A percentile compares a stretch with the other conserved stretches of the same genome.
Conservation (phyloP, 192 early-diverging fungal species). For the Backusella liffmaniae region DNA sequence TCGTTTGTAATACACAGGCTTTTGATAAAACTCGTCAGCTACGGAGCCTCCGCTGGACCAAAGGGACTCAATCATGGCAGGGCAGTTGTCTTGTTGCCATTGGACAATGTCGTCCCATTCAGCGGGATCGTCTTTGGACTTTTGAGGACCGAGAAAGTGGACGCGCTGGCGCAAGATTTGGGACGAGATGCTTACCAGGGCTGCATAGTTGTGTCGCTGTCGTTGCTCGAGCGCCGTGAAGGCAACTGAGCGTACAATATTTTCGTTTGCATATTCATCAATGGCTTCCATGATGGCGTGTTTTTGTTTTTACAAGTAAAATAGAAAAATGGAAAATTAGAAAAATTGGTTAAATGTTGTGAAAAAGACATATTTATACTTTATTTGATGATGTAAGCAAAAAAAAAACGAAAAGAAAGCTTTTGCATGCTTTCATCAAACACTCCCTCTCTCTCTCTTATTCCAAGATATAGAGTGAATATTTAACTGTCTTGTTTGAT, state of each 20-base stretch:
- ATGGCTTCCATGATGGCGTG: constrained; percentile 37
- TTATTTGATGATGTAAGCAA: background rate
- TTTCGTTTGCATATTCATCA: constrained; percentile 39
- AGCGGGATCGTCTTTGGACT: background rate
- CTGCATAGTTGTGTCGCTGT: constrained; percentile 24
- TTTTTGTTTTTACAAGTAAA: background rate
- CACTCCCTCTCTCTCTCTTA: too few relatives aligned
- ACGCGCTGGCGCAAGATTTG: constrained; percentile 31
- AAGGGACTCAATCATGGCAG: constrained; percentile 22
- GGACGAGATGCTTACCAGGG: constrained; percentile 29
- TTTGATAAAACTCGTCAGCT: constrained; percentile 16
- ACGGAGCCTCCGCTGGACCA: constrained; percentile 18
- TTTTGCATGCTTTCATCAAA: too few relatives aligned
- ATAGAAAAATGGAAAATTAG: background rate
- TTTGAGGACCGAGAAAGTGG: constrained; percentile 19
- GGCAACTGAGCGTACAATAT: constrained; percentile 35
- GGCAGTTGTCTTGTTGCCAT: constrained; percentile 36
- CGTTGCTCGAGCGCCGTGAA: constrained; percentile 31
- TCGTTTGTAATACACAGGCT: constrained; percentile 30
- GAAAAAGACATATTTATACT: background rate
- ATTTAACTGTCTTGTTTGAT: too few relatives aligned
- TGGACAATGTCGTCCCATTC: constrained; percentile 27
- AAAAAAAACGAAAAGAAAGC: background rate
- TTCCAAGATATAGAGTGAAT: too few relatives aligned
- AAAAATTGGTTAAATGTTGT: background rate